Conservation (phyloP, 352 stramenopile species). For the Pythium guiyangense region DNA sequence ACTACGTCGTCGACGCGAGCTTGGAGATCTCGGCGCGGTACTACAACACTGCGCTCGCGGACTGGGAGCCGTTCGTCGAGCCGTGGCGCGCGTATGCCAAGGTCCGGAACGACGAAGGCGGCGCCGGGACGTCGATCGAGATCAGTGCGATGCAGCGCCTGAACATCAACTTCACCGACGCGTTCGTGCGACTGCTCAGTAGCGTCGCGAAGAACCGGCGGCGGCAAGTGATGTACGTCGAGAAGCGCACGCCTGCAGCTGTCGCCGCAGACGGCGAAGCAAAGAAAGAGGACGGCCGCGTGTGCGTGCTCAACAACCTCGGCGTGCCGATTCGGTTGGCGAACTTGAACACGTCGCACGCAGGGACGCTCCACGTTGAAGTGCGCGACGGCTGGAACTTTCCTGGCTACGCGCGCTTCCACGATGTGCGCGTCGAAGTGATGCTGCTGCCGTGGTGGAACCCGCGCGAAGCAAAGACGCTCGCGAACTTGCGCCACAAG, state of each 20-base stretch:
- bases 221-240: constrained; percentile 68
- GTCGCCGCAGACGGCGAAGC: constrained; percentile 76
- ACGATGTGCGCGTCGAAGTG: constrained; percentile 81
- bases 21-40: constrained; percentile 81
- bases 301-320: constrained; percentile 87
- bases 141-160: constrained; percentile 81
- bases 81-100: constrained; percentile 78
- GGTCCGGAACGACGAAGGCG: constrained; percentile 44
- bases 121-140: constrained; percentile 59
- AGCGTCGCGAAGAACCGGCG: constrained; percentile 74
- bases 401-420: constrained; percentile 76
- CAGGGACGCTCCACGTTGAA: constrained; percentile 78
- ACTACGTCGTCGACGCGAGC: constrained; percentile 69
- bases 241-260: constrained; percentile 69
- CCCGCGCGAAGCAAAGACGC: constrained; percentile 56
- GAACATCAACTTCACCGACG: constrained; percentile 86
- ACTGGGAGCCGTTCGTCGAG: constrained; percentile 87
- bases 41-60: constrained; percentile 84
- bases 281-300: constrained; percentile 79
- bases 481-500: constrained; percentile 77
- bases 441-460: constrained; percentile 86
- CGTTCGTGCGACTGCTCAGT: constrained; percentile 70
- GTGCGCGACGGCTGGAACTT: constrained; percentile 84
- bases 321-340: constrained; percentile 84
- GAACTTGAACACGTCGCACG: constrained; percentile 84